Percentiles rank a stretch among this genome's conserved stretches.
Conservation (phyloP, 257 asterid genomes). For the Solanum rostratum region DNA sequence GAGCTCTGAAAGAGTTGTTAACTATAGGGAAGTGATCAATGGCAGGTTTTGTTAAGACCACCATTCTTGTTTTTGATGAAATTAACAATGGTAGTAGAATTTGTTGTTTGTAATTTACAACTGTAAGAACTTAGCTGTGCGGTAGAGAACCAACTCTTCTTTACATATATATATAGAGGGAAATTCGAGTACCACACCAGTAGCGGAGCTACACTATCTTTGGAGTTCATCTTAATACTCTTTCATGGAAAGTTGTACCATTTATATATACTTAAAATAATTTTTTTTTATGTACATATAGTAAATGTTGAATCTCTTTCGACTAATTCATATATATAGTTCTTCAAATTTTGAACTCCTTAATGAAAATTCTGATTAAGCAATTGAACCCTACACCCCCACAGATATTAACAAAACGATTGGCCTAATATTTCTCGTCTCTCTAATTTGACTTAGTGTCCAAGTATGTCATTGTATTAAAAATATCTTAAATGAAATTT, state of each 20-base stretch:
- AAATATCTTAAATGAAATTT: no score
- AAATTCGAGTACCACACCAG: background rate
- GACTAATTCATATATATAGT: no score
- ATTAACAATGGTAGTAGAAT: background rate
- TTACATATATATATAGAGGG: background rate
- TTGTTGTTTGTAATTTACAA: no score
- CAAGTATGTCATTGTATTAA: background rate
- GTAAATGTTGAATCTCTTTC: no score
- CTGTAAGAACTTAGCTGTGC: background rate
- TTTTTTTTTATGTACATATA: no score
- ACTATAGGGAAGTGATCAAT: slow-evolving; percentile 18
- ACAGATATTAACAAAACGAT: background rate
- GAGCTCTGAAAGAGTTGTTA: background rate
- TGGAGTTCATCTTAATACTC: no score
- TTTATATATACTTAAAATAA: no score
- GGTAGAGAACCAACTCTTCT: background rate
- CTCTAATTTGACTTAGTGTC: background rate
- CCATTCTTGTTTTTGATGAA: background rate
- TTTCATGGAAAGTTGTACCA: no score
- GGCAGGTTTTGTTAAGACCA: slow-evolving; percentile 2
- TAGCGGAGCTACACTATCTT: no score
- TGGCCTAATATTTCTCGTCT: background rate
- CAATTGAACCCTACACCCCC: background rate
- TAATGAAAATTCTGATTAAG: no score
- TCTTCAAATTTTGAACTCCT: no score